Percentiles rank a stretch among this genome's conserved stretches.
Evolutionary conservation across 768 basidiomycete genomes (phyloP).

Genomic region (Cubamyces lactineus): DNA sequence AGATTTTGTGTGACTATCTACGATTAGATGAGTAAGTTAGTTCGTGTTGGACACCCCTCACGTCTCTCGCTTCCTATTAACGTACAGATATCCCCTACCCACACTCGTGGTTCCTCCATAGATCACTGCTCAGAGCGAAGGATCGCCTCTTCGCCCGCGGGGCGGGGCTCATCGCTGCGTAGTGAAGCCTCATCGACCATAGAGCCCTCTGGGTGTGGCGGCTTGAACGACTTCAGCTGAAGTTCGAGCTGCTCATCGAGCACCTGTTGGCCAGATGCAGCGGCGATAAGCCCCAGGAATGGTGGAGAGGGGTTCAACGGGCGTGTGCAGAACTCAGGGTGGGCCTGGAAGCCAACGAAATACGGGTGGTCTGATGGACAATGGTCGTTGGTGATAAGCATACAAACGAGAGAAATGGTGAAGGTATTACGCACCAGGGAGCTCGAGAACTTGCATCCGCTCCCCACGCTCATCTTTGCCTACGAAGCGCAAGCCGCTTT

Average conservation of each 20-base stretch:
- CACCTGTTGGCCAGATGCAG: slow-evolving; percentile 56
- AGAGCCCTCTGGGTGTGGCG: slow-evolving; percentile 74
- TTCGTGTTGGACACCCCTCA: neutral
- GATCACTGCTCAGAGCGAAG: slow-evolving; percentile 26
- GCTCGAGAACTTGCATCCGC: slow-evolving; percentile 95
- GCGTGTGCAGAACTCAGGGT: slow-evolving; percentile 98
- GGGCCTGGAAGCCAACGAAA: slow-evolving; percentile 93
- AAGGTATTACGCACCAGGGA: slow-evolving; percentile 59
- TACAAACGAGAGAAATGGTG: neutral
- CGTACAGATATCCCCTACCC: neutral
- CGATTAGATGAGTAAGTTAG: slow-evolving; percentile 8
- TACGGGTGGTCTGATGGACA: slow-evolving; percentile 80
- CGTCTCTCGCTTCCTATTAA: neutral
- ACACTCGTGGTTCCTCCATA: too few relatives aligned
- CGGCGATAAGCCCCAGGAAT: slow-evolving; percentile 94
- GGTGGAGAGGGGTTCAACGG: slow-evolving; percentile 97
- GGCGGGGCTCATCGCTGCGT: slow-evolving; percentile 32
- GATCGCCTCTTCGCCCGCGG: slow-evolving; percentile 31
- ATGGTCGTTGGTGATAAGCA: slow-evolving; percentile 1
- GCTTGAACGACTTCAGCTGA: slow-evolving; percentile 65
- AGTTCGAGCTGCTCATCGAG: slow-evolving; percentile 72
- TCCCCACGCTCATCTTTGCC: slow-evolving; percentile 97
- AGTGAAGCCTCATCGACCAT: slow-evolving; percentile 74
- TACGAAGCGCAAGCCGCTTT: slow-evolving; percentile 73
- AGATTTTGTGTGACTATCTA: slow-evolving; percentile 7